Evolutionary conservation across 805 yeast genomes (phyloP).

Genomic region (Saccharomycopsis fermentans): DNA sequence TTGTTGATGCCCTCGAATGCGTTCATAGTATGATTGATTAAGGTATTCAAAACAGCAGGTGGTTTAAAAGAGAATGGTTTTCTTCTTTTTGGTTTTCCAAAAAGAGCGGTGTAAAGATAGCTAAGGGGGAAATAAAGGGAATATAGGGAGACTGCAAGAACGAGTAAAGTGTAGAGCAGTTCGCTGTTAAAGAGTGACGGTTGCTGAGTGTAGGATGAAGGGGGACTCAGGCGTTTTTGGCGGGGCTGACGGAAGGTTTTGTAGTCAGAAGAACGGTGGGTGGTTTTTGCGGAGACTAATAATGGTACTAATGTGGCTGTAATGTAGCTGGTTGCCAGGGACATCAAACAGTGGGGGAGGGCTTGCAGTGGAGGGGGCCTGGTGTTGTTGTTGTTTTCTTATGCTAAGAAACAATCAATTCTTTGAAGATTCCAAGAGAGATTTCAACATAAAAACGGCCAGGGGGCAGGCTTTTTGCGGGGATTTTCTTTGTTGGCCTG

Average conservation of each 20-base stretch:
- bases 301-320: not conserved
- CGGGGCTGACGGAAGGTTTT: not conserved
- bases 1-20: not conserved
- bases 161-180: not conserved
- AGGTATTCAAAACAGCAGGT: not conserved
- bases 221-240: not conserved
- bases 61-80: not conserved
- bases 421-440: too few species aligned
- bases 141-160: not conserved
- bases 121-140: not conserved
- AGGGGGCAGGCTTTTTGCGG: too few species aligned
- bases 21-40: not conserved
- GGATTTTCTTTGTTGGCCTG: too few species aligned
- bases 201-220: not conserved
- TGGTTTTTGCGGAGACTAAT: not conserved
- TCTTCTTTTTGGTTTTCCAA: constrained; percentile 1
- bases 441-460: too few species aligned
- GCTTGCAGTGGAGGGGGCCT: too few species aligned
- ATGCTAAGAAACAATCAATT: too few species aligned
- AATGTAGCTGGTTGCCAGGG: not conserved
- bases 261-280: not conserved
- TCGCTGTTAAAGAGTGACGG: not conserved
- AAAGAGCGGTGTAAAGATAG: not conserved
- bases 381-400: too few species aligned
- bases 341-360: not conserved